Evolutionary conservation across 169 alveolate genomes (phyloP), one percentile per base, ranked within the genome.

Genomic region (Babesia divergens): DNA sequence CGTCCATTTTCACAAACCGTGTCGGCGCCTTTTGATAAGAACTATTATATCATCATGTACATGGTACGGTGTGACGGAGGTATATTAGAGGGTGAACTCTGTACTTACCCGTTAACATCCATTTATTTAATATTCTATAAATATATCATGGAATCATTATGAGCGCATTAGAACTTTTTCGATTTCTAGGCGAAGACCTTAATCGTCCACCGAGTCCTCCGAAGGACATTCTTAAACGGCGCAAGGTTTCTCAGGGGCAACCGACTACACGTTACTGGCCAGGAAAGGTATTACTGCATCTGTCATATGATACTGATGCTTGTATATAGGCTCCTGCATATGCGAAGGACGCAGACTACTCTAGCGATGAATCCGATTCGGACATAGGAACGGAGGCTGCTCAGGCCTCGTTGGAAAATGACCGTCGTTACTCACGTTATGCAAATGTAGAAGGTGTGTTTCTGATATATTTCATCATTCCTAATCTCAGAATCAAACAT

Each of bases 221-320:
- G 43, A 60, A 44, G 16, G 80, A 77, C 58, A 35, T 44, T 28
- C 53, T 67, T 29, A 80, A 80, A 72, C 68, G 62, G 40, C 60
- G 80, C 37, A 54, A 53, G 49, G 49, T 22, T 1, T 29, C 79
- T 20, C 83, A 80, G 55, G 49, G 54, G 8, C 76, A 52, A 22
- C 32, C 38, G 55, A 67, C 56, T 2, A 46, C 67, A 20, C 22
- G 88, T 3, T 80, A 80, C 50, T 80, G 88, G 88, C 88, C 88
- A 7, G 88, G 88, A 64, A 80, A 80, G 80, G 88, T 80, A 70
- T 8, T 18, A 14, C 29, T 24, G 50, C 0, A 0, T 49, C 13
- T 1, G 2, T 6, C 7, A n/a, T 24, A 13, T 6, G 2, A 2
- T 18, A 0, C 18, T 3, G 1, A 55, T 28, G 31, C 28, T 8